phyloP scores from a whole-genome alignment of 73 alveolate species.

The Tetrahymena thermophila region DNA sequence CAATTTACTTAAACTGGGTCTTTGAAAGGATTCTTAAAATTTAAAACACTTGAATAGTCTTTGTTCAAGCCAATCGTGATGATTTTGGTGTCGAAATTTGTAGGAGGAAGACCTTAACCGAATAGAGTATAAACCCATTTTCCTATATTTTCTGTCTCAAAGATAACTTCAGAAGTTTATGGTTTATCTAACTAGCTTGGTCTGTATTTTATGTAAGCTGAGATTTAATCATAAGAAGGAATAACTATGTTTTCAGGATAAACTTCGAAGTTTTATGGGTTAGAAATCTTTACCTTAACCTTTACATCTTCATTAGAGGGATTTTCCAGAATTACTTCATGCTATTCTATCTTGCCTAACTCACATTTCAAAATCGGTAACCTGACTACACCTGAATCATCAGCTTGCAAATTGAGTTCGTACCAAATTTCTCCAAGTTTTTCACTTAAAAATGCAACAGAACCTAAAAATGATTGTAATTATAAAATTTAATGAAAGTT shows the following conservation, averaged over 20 bases:
- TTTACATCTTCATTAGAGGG: conserved; percentile 92
- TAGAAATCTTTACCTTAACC: conserved; percentile 69
- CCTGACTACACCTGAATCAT: conserved; percentile 77
- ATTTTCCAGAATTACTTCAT: conserved; percentile 81
- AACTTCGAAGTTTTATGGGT: conserved; percentile 87
- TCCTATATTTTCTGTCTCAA: conserved; percentile 84
- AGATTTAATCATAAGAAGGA: conserved; percentile 75
- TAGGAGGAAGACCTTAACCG: conserved; percentile 96
- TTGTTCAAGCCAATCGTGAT: conserved; percentile 85
- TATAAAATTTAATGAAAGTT: conserved; percentile 71
- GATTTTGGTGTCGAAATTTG: conserved; percentile 83
- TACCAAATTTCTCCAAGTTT: conserved; percentile 97
- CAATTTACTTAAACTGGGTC: conserved; percentile 64
- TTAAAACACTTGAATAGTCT: conserved; percentile 85
- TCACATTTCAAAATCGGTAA: conserved; percentile 84
- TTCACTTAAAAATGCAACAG: conserved; percentile 14
- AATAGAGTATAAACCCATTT: conserved; percentile 90
- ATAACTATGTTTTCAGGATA: conserved; percentile 83
- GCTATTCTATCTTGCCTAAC: conserved; percentile 87
- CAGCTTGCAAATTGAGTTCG: conserved; percentile 80
- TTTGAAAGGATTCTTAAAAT: conserved; percentile 95
- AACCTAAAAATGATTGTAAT: background rate
- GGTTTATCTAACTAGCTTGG: conserved; percentile 86
- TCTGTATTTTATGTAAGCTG: conserved; percentile 79
- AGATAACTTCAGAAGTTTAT: conserved; percentile 69